Base-by-base conservation (phyloP, 257 asterid species). In the Nicotiana tomentosiformis region DNA sequence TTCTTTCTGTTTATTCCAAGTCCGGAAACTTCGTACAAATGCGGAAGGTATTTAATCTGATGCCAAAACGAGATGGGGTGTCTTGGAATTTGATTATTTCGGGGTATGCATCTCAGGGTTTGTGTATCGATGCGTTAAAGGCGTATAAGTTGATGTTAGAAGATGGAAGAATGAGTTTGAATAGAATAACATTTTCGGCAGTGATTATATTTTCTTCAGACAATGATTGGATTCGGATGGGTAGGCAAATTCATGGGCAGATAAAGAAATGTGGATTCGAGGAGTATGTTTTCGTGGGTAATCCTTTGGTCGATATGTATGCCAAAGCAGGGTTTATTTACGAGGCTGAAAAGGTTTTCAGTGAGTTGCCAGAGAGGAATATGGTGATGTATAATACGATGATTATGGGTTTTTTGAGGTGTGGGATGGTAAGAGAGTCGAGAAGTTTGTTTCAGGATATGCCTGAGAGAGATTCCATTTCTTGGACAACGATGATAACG, bases 51-150 rank as follows among this genome's bases (percentile, higher is more conserved):
- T 90, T 91, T 72, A 78, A 77, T 82, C 35, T 82, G 83, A 92
- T 94, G 82, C 98, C 97, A 16, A 88, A 76, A 53, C 91, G 88
- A 86, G 97, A 95, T 86, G 94, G 94, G 88, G 95, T 94, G 20
- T 92, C 98, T 17, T 96, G 99, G 99, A 96, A 96, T 86, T 90
- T 90, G 88, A 53, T 90, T 66, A 93, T 94, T 77, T 94, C 99
- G 20, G 99, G 98, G 74, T 96, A 92, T 69, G 81, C 85, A 4
- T 91, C 88, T 26, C 78, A 85, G 32, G 97, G 94, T 83, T 77
- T 81, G 85, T 51, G 8, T 62, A 88, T 84, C 83, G 90, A 87
- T 84, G 98, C 97, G 77, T 69, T 96, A 17, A 84, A 90, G 88
- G 90, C 93, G 67, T 96, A 93, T 66, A 93, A 86, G 80, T 83